Percentiles rank a stretch among this genome's conserved stretches.
phyloP scores from a whole-genome alignment of 148 eudicot species.

The Amaranthus hypochondriacus region DNA sequence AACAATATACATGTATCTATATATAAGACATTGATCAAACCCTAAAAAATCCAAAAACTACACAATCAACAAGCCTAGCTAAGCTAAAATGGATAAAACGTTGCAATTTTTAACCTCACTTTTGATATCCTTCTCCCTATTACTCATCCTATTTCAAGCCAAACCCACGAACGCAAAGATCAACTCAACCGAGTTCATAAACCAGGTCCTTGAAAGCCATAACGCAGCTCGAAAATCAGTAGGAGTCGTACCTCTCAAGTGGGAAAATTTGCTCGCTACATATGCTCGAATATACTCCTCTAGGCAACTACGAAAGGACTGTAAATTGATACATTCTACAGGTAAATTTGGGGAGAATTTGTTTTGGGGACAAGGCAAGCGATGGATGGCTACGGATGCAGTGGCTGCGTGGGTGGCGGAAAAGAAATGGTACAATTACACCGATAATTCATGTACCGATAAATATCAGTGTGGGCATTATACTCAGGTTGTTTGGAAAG shows the following conservation, averaged over 20 bases:
- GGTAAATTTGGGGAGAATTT: conserved; percentile 22
- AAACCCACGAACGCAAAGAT: conserved; percentile 7
- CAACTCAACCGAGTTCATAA: conserved; percentile 19
- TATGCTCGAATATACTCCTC: conserved; percentile 29
- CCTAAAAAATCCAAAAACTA: not conserved
- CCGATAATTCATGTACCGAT: not conserved
- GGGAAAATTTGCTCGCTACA: conserved; percentile 21
- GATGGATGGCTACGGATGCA: conserved; percentile 20
- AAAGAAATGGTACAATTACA: conserved; percentile 28
- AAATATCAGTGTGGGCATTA: conserved; percentile 23
- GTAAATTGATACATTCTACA: conserved; percentile 22
- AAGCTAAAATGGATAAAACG: conserved; percentile 14
- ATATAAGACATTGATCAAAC: conserved; percentile 2
- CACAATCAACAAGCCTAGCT: not conserved
- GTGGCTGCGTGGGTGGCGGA: conserved; percentile 30
- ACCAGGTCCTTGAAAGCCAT: conserved; percentile 22
- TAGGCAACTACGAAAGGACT: conserved; percentile 17
- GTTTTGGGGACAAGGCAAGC: conserved; percentile 19
- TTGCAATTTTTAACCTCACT: not conserved
- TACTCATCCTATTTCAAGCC: conserved; percentile 15
- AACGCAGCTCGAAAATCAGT: conserved; percentile 26
- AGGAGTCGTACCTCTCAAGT: conserved; percentile 18
- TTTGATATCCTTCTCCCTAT: not conserved
- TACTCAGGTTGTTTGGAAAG: conserved; percentile 22
- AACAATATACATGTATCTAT: not conserved